phyloP scores from a whole-genome alignment of 1,139 yeast species.

The Yamadazyma triangularis region DNA sequence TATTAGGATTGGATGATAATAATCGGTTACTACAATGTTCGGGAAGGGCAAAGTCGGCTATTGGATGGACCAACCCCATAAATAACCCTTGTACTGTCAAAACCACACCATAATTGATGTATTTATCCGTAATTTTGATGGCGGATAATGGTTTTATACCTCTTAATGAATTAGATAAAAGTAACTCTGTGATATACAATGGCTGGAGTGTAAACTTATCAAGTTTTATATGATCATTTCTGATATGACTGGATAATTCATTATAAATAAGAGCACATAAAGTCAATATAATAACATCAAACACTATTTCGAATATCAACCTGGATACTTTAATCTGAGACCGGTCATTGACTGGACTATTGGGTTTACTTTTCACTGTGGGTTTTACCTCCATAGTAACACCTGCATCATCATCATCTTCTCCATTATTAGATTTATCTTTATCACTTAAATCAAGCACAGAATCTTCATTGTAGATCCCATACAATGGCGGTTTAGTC shows the following conservation, averaged over 20 bases:
- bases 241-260: conserved; percentile 46
- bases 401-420: conserved; percentile 1
- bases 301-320: conserved; percentile 7
- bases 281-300: conserved; percentile 32
- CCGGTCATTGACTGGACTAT: conserved; percentile 7
- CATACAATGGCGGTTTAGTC: conserved; percentile 47
- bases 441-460: conserved; percentile 24
- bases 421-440: conserved; percentile 24
- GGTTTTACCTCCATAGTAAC: conserved; percentile 1
- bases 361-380: background rate
- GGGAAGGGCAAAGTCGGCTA: conserved; percentile 50
- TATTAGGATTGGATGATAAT: conserved; percentile 30
- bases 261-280: conserved; percentile 46
- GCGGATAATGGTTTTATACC: conserved; percentile 21
- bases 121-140: conserved; percentile 3
- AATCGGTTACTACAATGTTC: conserved; percentile 22
- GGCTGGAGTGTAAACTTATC: conserved; percentile 30
- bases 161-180: conserved; percentile 27
- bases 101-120: conserved; percentile 20
- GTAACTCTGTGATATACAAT: conserved; percentile 29
- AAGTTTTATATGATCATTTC: conserved; percentile 42
- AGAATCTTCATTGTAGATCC: conserved; percentile 41
- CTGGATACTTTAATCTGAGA: conserved; percentile 4
- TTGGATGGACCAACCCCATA: conserved; percentile 61
- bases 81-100: conserved; percentile 50